Conservation (phyloP, 2,329 filamentous ascomycete genomes). For the Colletotrichum musicola region DNA sequence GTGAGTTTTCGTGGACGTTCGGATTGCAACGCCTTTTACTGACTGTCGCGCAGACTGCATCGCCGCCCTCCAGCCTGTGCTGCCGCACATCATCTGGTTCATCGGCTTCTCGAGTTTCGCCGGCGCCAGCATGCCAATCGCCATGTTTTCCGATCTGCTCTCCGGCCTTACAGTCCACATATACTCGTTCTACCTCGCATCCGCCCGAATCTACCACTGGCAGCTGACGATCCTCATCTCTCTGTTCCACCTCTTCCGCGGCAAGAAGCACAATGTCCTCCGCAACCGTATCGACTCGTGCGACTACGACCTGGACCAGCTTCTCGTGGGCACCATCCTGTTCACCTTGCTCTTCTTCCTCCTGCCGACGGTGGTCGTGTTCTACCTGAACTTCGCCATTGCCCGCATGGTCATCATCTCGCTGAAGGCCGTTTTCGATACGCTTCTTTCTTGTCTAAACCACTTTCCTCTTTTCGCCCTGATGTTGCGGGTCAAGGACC, state of each 20-base stretch:
- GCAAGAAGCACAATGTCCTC: conserved; percentile 97
- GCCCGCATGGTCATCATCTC: conserved; percentile 96
- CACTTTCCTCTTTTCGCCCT: conserved; percentile 97
- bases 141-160: conserved; percentile 92
- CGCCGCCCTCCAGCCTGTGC: conserved; percentile 78
- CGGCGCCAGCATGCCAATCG: conserved; percentile 96
- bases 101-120: conserved; percentile 96
- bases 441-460: conserved; percentile 91
- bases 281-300: conserved; percentile 98
- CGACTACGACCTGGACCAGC: conserved; percentile 97
- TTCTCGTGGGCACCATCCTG: conserved; percentile 94
- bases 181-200: conserved; percentile 97
- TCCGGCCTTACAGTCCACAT: conserved; percentile 95
- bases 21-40: conserved; percentile 33
- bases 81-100: conserved; percentile 91
- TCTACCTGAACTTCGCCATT: conserved; percentile 95
- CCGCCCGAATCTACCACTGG: conserved; percentile 98
- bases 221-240: conserved; percentile 96
- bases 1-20: conserved; percentile 59
- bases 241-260: conserved; percentile 97
- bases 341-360: conserved; percentile 97
- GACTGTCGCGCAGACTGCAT: conserved; percentile 74
- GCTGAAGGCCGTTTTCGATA: conserved; percentile 91
- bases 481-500: conserved; percentile 96
- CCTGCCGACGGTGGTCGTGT: conserved; percentile 93